Percentiles rank a stretch among this genome's conserved stretches.
Conservation (phyloP, 805 yeast species). For the Lipomyces mesembrius region DNA sequence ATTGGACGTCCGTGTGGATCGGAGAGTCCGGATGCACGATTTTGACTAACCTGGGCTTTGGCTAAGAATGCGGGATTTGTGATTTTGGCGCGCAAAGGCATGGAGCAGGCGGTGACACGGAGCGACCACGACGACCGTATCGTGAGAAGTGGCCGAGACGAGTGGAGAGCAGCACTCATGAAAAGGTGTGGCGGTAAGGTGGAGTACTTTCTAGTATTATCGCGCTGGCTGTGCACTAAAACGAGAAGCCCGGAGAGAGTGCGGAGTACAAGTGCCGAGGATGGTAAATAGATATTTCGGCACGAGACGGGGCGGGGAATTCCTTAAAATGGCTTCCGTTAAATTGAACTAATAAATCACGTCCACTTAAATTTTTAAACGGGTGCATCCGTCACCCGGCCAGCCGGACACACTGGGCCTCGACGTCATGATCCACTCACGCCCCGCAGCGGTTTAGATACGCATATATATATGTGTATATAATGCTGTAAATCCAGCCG, state of each 20-base stretch:
- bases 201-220: neutral
- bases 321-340: too few species aligned
- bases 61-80: constrained; percentile 19
- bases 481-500: too few species aligned
- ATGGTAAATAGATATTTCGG: constrained; percentile 3
- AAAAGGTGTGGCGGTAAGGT: neutral
- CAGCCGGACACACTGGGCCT: too few species aligned
- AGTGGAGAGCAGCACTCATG: neutral
- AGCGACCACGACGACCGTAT: constrained; percentile 7
- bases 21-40: neutral
- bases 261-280: constrained; percentile 1
- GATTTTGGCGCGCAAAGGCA: constrained; percentile 38
- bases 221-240: neutral
- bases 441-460: too few species aligned
- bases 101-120: constrained; percentile 6
- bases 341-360: too few species aligned
- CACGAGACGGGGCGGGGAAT: constrained; percentile 5
- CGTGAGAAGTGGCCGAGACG: neutral
- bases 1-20: too few species aligned
- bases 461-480: too few species aligned
- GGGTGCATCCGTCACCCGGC: too few species aligned
- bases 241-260: neutral
- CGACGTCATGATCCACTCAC: too few species aligned
- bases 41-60: neutral
- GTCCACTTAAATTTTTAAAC: too few species aligned